A percentile compares a stretch with the other conserved stretches of the same genome.
These are phyloP conservation scores for Phylloporus arenicola DNA, from an alignment of 768 basidiomycete genomes.

Conservation along the genomic window DNA sequence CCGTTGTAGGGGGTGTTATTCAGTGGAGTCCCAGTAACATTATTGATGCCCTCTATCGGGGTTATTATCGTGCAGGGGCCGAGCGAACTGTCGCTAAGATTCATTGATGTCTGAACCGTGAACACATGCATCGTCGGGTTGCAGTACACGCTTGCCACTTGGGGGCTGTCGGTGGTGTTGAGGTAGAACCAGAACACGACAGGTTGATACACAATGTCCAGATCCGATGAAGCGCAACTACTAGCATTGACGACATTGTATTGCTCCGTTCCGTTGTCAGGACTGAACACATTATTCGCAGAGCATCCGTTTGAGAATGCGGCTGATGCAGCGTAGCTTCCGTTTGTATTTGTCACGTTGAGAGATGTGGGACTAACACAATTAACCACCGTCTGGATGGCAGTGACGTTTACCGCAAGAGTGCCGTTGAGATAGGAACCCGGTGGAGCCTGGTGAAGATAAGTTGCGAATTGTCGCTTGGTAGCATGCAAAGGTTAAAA, in stretches of 20 bases:
- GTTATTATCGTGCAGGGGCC: slow-evolving; percentile 31
- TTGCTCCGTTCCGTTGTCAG: slow-evolving; percentile 37
- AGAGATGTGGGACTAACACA: slow-evolving; percentile 40
- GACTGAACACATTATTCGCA: slow-evolving; percentile 33
- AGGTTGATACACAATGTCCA: slow-evolving; percentile 41
- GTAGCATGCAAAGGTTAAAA: background rate
- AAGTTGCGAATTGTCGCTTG: background rate
- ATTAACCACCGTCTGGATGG: slow-evolving; percentile 38
- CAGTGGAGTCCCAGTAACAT: slow-evolving; percentile 44
- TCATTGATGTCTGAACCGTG: slow-evolving; percentile 39
- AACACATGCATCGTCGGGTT: slow-evolving; percentile 43
- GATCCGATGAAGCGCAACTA: slow-evolving; percentile 25
- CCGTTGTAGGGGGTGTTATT: slow-evolving; percentile 54
- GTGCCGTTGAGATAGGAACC: slow-evolving; percentile 46
- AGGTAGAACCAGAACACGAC: slow-evolving; percentile 69
- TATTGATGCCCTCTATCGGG: slow-evolving; percentile 38
- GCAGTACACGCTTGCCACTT: slow-evolving; percentile 55
- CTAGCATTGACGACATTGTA: slow-evolving; percentile 43
- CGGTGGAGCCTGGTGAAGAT: slow-evolving; percentile 36
- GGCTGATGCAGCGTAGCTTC: slow-evolving; percentile 37
- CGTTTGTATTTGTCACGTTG: slow-evolving; percentile 16
- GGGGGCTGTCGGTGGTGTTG: slow-evolving; percentile 25
- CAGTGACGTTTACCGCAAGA: slow-evolving; percentile 48
- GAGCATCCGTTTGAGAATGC: slow-evolving; percentile 48
- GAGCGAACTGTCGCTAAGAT: slow-evolving; percentile 41